phyloP scores from a whole-genome alignment of 1,139 yeast genomes.

The Zygosaccharomyces pseudobailii region DNA sequence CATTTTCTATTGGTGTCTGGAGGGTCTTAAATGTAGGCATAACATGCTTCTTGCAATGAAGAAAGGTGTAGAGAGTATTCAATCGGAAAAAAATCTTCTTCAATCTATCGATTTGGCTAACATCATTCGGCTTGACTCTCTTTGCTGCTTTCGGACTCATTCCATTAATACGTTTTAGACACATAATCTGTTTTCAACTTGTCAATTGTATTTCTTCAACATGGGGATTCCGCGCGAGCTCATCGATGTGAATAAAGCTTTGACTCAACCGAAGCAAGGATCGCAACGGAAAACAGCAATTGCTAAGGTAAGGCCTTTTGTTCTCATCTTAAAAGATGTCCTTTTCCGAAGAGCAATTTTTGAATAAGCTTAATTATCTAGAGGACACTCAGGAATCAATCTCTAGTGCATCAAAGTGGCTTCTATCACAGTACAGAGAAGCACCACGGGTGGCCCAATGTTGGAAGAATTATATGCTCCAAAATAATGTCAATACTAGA shows the following conservation, averaged over 20 bases:
- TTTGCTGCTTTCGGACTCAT: slow-evolving; percentile 2
- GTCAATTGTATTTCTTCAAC: background rate
- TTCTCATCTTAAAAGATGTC: slow-evolving; percentile 37
- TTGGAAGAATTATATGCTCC: slow-evolving; percentile 47
- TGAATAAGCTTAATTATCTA: slow-evolving; percentile 52
- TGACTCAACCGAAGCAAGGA: background rate
- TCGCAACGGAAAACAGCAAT: background rate
- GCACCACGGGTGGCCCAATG: slow-evolving; percentile 54
- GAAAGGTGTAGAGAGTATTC: slow-evolving; percentile 53
- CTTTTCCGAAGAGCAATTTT: slow-evolving; percentile 53
- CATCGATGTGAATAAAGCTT: background rate
- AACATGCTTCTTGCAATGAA: slow-evolving; percentile 51
- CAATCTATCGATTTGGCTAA: slow-evolving; percentile 34
- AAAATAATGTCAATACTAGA: slow-evolving; percentile 35
- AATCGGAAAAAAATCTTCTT: slow-evolving; percentile 44
- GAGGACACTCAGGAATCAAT: slow-evolving; percentile 86
- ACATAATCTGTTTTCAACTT: no score
- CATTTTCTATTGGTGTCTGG: slow-evolving; percentile 44
- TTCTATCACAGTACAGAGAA: slow-evolving; percentile 68
- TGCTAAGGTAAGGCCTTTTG: background rate
- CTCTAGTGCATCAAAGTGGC: slow-evolving; percentile 83
- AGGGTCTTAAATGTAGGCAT: slow-evolving; percentile 50
- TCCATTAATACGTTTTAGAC: background rate
- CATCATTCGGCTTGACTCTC: slow-evolving; percentile 4
- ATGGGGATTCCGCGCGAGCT: background rate